Evolutionary conservation across 805 yeast genomes (phyloP).

Genomic region (Yarrowia sp.): DNA sequence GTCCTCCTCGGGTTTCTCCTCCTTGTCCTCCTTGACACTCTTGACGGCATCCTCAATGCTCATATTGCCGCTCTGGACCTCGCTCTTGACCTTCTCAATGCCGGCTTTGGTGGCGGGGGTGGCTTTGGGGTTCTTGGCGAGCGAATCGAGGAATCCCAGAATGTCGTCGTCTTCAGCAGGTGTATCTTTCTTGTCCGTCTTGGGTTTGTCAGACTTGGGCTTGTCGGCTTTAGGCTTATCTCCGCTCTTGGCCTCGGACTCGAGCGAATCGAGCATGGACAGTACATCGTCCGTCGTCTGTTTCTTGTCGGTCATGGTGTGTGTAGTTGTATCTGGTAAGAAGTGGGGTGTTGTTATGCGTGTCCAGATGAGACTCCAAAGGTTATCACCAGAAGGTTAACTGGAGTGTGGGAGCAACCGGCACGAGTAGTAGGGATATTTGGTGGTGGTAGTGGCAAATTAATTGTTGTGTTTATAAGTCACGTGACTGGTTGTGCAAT

Average conservation of each 20-base stretch:
- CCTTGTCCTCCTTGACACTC: constrained; percentile 5
- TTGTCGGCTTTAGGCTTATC: not conserved
- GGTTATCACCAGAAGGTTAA: constrained; percentile 3
- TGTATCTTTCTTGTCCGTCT: constrained; percentile 31
- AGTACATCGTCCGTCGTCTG: constrained; percentile 41
- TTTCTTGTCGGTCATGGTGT: constrained; percentile 19
- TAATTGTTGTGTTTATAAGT: no score
- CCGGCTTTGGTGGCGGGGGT: constrained; percentile 8
- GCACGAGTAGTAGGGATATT: no score
- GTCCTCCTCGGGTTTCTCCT: not conserved
- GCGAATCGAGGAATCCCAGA: constrained; percentile 44
- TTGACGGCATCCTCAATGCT: constrained; percentile 9
- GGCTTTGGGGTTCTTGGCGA: constrained; percentile 35
- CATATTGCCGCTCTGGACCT: constrained; percentile 23
- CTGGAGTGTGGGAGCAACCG: no score
- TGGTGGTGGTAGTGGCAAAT: no score
- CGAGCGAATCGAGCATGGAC: constrained; percentile 43
- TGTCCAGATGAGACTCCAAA: constrained; percentile 10
- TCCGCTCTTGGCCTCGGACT: constrained; percentile 32
- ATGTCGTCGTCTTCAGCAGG: constrained; percentile 41
- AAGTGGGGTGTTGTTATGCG: not conserved
- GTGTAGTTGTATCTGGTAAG: not conserved
- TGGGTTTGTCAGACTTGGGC: constrained; percentile 18
- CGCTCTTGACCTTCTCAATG: constrained; percentile 10
- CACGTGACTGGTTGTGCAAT: no score